Evolutionary conservation across 2,329 filamentous ascomycete species (phyloP), one percentile per base, ranked within the genome.

Genomic region (Aureobasidium melanogenum): DNA sequence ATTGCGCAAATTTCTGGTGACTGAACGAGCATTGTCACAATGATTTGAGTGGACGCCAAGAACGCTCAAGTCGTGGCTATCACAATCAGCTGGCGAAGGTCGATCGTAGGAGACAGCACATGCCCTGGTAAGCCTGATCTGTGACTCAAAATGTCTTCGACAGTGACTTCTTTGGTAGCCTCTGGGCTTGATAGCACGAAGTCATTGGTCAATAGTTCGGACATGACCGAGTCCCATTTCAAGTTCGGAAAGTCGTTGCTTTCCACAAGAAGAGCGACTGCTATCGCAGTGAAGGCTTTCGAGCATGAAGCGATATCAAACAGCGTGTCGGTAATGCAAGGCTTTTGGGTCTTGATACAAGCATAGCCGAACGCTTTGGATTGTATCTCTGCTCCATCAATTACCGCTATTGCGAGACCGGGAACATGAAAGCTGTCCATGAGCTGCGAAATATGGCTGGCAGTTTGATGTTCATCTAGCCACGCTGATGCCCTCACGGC

Each of bases 251-350:
- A 46, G 22, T 67, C 70, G 38, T 76, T 72, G 8, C 79, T 73
- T n/a, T 76, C 75, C 6, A 83, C 72, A 8, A 84, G 75, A 2
- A 82, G 67, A 1, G 79, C 75, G 2, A 86, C 68, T 0, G 75
- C 73, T 0, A 81, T 81, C 1, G 79, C 76, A 0, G 78, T 80
- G 50, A 82, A 77, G 2, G 81, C 79, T 67, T 86, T 86, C 22
- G 81, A 83, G 1, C 77, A 83, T 44, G 81, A 84, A 1, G 77
- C 84, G 2, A 74, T 75, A 62, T 80, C 82, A 71, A 81, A 85
- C 2, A 85, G 72, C 0, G 82, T 84, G 32, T 79, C 71, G 0
- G 77, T 67, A 0, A 74, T 79, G 9, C 76, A 76, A 0, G 72
- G 69, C 0, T 70, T 74, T 5, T 69, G 70, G 1, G 60, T 67